A percentile compares a stretch with the other conserved stretches of the same genome.
phyloP scores from a whole-genome alignment of 768 basidiomycete genomes.

The Hygrocybe punicea region DNA sequence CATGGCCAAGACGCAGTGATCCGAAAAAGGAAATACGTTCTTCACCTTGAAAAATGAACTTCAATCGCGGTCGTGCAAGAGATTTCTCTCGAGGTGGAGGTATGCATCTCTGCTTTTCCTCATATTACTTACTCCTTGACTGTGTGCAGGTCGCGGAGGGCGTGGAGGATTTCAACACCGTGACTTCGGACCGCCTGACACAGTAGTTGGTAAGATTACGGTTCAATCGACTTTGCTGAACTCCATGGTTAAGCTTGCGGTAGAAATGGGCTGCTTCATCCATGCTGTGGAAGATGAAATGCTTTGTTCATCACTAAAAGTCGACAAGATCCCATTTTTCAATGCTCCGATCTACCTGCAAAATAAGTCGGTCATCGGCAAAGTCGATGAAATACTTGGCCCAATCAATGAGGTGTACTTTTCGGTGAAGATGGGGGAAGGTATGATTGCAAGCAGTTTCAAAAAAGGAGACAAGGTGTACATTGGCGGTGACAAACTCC shows the following conservation, averaged over 20 bases:
- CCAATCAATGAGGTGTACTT: conserved; percentile 99
- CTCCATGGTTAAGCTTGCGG: conserved; percentile 6
- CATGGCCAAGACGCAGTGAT: conserved; percentile 19
- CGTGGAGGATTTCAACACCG: conserved; percentile 70
- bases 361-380: conserved; percentile 94
- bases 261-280: conserved; percentile 89
- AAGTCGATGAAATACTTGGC: conserved; percentile 98
- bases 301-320: conserved; percentile 82
- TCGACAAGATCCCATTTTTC: conserved; percentile 96
- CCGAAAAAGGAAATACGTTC: too few species aligned
- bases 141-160: conserved; percentile 47
- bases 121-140: conserved; percentile 19
- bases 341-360: conserved; percentile 97
- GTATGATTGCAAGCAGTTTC: conserved; percentile 93
- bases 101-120: conserved; percentile 15
- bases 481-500: conserved; percentile 93
- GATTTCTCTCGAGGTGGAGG: conserved; percentile 52
- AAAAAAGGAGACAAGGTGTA: conserved; percentile 98
- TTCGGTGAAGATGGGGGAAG: conserved; percentile 94
- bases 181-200: conserved; percentile 75
- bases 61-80: conserved; percentile 54
- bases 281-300: conserved; percentile 99
- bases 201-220: conserved; percentile 58
- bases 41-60: conserved; percentile 16
- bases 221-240: background rate